Conservation (phyloP, 164 flowering plant species). For the grape (Vitis vinifera) region ASM3070453v1 NC_081815.1:5499001-5499500, state of each 20-base stretch:
- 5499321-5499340: too few species aligned
- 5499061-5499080: constrained; percentile 24
- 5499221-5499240: not conserved
- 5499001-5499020: not conserved
- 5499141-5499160: constrained; percentile 79
- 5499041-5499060: not conserved
- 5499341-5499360: too few species aligned
- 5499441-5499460: not conserved
- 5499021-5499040: not conserved
- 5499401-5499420: too few species aligned
- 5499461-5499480: not conserved
- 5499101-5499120: constrained; percentile 64
- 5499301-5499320: too few species aligned
- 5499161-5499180: constrained; percentile 95
- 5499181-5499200: constrained; percentile 41
- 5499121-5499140: constrained; percentile 62
- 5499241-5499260: too few species aligned
- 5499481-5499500: not conserved
- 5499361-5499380: too few species aligned
- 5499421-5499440: too few species aligned
- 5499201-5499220: not conserved
- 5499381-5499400: too few species aligned
- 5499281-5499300: too few species aligned
- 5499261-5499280: too few species aligned
- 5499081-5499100: constrained; percentile 60